Evolutionary conservation across 228 moss, liverwort and hornwort species (phyloP), one percentile per base, ranked within the genome.

Genomic region (Sphagnum fallax): DNA sequence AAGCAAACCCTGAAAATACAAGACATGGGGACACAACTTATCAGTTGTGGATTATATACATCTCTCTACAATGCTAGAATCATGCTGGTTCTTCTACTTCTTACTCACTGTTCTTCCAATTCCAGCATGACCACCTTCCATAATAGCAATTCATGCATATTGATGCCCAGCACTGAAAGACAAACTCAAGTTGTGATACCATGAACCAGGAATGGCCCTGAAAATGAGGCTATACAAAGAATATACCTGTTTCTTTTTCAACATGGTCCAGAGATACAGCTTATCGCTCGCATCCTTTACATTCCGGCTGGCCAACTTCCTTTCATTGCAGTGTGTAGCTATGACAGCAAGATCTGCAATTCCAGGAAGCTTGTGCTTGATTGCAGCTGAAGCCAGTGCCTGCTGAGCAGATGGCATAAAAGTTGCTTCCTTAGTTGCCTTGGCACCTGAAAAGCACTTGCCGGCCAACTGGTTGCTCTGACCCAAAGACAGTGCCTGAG

Each of bases 291-390:
- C 82, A 52, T 87, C 82, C 67, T 75, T 82, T 48, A 87, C 83
- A 61, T 87, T 82, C 58, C 83, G 79, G 65, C 83, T 73, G 6
- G 86, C 86, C 66, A 80, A 67, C 53, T 77, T 80, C 71, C 86
- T 80, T 67, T 87, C 80, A 61, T 87, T 87, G 71, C 86, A 87
- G 50, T 87, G 86, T n/a, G 76, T 70, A 59, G 86, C 86, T 16
- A 87, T 73, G 50, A 80, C 12, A 13, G 86, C 72, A 47, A 87
- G 77, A 52, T 87, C 83, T 4, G 80, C 72, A 12, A 72, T 65
- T 50, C 77, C 68, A 3, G 86, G 86, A 65, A 87, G 72, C 63
- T 76, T 80, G 70, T 82, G 75, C 53, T 62, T 75, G 16, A 59
- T 70, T 16, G 86, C 82, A 51, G 80, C 83, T 52, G 60, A 48